Evolutionary conservation across 345 rosid species (phyloP).

Genomic region (Pugionium dolabratum): DNA sequence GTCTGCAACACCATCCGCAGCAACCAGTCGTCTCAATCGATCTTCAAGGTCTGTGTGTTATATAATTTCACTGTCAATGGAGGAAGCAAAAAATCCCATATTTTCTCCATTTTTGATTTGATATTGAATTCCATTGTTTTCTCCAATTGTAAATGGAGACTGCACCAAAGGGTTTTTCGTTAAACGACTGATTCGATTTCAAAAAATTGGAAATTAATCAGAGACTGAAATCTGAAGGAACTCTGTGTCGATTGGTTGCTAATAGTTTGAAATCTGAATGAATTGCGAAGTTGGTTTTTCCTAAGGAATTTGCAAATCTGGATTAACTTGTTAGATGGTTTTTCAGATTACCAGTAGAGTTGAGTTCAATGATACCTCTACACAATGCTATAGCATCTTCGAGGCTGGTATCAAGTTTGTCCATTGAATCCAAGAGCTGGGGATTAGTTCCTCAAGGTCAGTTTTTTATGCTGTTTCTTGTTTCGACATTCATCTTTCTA

Average conservation of each 20-base stretch:
- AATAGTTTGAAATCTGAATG: conserved; percentile 5
- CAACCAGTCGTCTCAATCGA: conserved; percentile 48
- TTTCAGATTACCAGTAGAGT: conserved; percentile 58
- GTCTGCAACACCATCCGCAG: conserved; percentile 40
- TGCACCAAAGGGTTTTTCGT: too few relatives aligned
- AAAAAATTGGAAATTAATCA: too few relatives aligned
- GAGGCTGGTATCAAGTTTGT: conserved; percentile 60
- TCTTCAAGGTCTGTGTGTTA: conserved; percentile 19
- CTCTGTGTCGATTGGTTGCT: neutral
- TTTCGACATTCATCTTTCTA: neutral
- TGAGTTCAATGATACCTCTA: conserved; percentile 72
- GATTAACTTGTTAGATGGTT: neutral
- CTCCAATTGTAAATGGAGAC: too few relatives aligned
- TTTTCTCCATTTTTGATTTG: too few relatives aligned
- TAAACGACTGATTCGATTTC: too few relatives aligned
- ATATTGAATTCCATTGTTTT: too few relatives aligned
- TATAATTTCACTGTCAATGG: neutral
- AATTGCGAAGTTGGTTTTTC: conserved; percentile 2
- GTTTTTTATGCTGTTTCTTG: conserved; percentile 1
- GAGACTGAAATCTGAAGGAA: neutral
- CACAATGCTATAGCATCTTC: conserved; percentile 69
- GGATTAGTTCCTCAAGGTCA: conserved; percentile 76
- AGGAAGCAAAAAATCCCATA: neutral
- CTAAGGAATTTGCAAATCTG: neutral
- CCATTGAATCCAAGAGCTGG: conserved; percentile 59